Base-by-base conservation (phyloP, 73 alveolate species). In the Stentor coeruleus region DNA sequence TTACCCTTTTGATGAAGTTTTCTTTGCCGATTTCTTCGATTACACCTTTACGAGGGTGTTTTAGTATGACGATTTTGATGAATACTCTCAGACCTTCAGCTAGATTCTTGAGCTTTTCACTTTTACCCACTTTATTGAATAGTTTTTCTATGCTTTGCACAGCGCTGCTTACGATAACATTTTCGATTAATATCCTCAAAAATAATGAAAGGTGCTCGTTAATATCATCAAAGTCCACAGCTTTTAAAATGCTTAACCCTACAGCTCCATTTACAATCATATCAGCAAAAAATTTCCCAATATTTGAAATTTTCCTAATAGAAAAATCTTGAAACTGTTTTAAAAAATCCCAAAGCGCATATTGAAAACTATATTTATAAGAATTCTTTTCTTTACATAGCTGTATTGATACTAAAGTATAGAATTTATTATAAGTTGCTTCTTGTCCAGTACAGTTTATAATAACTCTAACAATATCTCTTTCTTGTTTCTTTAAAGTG, bases 391-490 rank as follows among this genome's bases (percentile, higher is more conserved):
- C 42, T 28, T 11, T 20, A 40, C 79, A 66, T 15, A 66, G 37
- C 37, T 66, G 79, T 14, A 37, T 66, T 11, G 42, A 37, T 20
- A 66, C 49, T 1, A 66, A 33, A 66, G 79, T 15, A 66, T 66
- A 66, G 37, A 66, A 66, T 33, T 66, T 20, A 33, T 66, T 66
- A 33, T 66, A 66, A 0, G 79, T 31, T 11, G 37, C 26, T 2
- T 66, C 79, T 66, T 66, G 79, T 15, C 79, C 79, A 26, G 40
- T 11, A 40, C 79, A 66, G 37, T 20, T 66, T 20, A 66, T 66
- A 26, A 66, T 66, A 26, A 66, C 79, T 66, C 79, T 20, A 40
- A 66, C 79, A 28, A 66, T 66, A 33, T 66, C 79, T 66, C 79
- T 66, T 66, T 66, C 79, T 66, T 66, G 79, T 33, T 66, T 66